Evolutionary conservation across 371 early-diverging fungal species (phyloP), one percentile per base, ranked within the genome.

Genomic region (Mortierella sp.): DNA sequence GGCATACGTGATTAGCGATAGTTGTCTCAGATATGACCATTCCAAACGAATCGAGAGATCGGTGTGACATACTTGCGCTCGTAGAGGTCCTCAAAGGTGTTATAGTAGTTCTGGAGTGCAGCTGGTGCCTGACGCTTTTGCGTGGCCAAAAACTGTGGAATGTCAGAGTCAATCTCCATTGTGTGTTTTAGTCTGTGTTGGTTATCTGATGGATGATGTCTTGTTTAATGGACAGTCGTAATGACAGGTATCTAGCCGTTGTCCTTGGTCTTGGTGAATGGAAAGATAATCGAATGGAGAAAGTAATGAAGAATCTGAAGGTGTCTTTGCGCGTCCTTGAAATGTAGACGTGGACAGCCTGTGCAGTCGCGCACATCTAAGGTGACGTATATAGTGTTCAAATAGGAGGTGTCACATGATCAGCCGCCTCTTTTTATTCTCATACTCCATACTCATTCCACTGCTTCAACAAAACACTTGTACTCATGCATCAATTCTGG

Each of bases 91-190:
- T 94, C 95, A 84, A 97, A 97, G 15, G 87, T 90, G 45, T 87
- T 78, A 83, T 92, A 97, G 83, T 88, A 92, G 28, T 88, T 89
- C 61, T 92, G 89, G 21, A 98, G 86, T 52, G 88, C 81, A 33
- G 87, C 83, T 10, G 96, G 93, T 4, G 90, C 94, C 58, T 88
- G 88, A 70, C 87, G 87, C 85, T 90, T 89, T 85, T 92, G 90
- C 62, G 88, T 85, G 60, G 89, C 84, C 66, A 97, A 88, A 68
- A 92, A 95, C 50, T 85, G 88, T 75, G 91, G 87, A 38, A 96
- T 94, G 76, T 93, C 93, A 76, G 92, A 89, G 83, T 96, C 96
- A 57, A 96, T 86, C 47, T 96, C 95, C 96, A 96, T 96, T 55
- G 24, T 77, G 41, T 68, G n/a, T 64, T 62, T 53, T 36, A 11